phyloP scores from a whole-genome alignment of 192 early-diverging fungal genomes.

The Podila verticillata region DNA sequence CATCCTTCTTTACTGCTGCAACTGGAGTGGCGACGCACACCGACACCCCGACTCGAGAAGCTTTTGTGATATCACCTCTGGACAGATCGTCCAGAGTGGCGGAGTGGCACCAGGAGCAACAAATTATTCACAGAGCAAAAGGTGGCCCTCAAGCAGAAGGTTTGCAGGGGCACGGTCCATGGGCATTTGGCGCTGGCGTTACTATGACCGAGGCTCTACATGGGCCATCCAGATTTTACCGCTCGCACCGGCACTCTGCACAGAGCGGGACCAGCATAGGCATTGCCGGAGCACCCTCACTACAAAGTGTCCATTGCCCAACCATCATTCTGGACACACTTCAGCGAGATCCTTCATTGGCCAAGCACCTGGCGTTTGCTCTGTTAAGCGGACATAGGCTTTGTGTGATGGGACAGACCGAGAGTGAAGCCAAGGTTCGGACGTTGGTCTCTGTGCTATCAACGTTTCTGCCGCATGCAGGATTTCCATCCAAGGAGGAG shows the following conservation, averaged over 20 bases:
- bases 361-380: slow-evolving; percentile 41
- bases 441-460: slow-evolving; percentile 24
- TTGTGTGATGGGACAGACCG: slow-evolving; percentile 36
- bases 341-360: slow-evolving; percentile 20
- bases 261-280: slow-evolving; percentile 37
- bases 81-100: slow-evolving; percentile 39
- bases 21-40: slow-evolving; percentile 29
- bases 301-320: slow-evolving; percentile 14
- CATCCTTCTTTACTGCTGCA: slow-evolving; percentile 43
- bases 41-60: slow-evolving; percentile 37
- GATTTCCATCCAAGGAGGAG: slow-evolving; percentile 40
- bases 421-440: slow-evolving; percentile 35
- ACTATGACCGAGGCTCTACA: slow-evolving; percentile 8
- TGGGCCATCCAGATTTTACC: neutral
- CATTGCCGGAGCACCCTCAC: neutral
- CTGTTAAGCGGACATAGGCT: slow-evolving; percentile 39
- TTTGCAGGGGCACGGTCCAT: slow-evolving; percentile 15
- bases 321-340: slow-evolving; percentile 31
- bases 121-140: slow-evolving; percentile 41
- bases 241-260: slow-evolving; percentile 24
- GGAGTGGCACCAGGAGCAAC: slow-evolving; percentile 51
- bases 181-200: slow-evolving; percentile 33
- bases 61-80: slow-evolving; percentile 28
- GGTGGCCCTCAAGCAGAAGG: slow-evolving; percentile 9
- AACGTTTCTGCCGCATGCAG: slow-evolving; percentile 34